Evolutionary conservation across 345 rosid species (phyloP).

Genomic region (Salix suchowensis): DNA sequence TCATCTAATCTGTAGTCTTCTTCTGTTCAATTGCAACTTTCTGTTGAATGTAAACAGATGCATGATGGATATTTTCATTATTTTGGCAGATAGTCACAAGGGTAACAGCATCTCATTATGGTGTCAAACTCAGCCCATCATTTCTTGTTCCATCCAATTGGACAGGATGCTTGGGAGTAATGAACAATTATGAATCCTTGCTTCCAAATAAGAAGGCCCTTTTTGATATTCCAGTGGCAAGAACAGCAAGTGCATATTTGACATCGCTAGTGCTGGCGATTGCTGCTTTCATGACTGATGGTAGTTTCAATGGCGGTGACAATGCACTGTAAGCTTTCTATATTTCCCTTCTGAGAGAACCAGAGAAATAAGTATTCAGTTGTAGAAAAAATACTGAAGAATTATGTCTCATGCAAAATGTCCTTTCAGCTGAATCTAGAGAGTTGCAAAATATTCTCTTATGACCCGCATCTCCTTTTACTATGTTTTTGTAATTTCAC

Average conservation of each 20-base stretch:
- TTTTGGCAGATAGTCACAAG: conserved; percentile 72
- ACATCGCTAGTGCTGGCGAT: conserved; percentile 68
- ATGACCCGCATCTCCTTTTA: too few relatives aligned
- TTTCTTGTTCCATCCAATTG: conserved; percentile 91
- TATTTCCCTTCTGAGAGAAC: background rate
- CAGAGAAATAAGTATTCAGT: too few relatives aligned
- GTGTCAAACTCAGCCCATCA: conserved; percentile 79
- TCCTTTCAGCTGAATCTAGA: too few relatives aligned
- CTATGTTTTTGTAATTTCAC: too few relatives aligned
- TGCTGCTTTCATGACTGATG: conserved; percentile 75
- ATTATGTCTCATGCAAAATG: too few relatives aligned
- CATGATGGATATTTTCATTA: background rate
- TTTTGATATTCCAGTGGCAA: conserved; percentile 84
- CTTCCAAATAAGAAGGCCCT: conserved; percentile 83
- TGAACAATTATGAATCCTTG: conserved; percentile 85
- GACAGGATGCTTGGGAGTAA: conserved; percentile 94
- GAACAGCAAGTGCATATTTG: conserved; percentile 82
- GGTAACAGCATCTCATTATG: conserved; percentile 64
- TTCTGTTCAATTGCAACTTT: background rate
- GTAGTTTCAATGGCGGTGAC: conserved; percentile 88
- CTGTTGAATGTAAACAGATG: background rate
- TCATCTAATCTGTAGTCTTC: background rate
- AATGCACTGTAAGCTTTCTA: conserved; percentile 72
- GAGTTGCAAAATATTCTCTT: too few relatives aligned
- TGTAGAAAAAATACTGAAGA: too few relatives aligned